A percentile compares a stretch with the other conserved stretches of the same genome.
phyloP scores from a whole-genome alignment of 1,139 yeast species.

The Suhomyces kunorum region DNA sequence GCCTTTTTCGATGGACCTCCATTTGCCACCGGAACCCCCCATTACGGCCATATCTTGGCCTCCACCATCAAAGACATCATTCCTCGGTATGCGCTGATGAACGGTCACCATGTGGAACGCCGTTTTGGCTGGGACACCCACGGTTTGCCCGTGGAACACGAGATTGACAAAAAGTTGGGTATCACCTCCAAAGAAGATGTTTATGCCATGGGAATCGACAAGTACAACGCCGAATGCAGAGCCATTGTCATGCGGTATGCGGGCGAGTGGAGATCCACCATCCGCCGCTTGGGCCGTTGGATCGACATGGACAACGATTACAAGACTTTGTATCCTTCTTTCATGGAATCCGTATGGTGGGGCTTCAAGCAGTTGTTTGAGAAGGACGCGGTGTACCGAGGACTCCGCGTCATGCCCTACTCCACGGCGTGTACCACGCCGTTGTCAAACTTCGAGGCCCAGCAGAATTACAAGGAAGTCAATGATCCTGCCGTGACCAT shows the following conservation, averaged over 20 bases:
- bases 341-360: conserved; percentile 99
- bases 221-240: conserved; percentile 92
- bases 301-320: conserved; percentile 98
- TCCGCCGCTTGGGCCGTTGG: conserved; percentile 97
- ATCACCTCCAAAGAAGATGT: conserved; percentile 94
- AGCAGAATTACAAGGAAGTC: conserved; percentile 96
- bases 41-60: conserved; percentile 95
- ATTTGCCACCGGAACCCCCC: conserved; percentile 99
- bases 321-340: conserved; percentile 91
- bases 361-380: conserved; percentile 85
- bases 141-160: conserved; percentile 97
- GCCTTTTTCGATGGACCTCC: conserved; percentile 99
- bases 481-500: conserved; percentile 95
- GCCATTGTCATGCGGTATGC: conserved; percentile 97
- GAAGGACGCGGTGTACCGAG: conserved; percentile 88
- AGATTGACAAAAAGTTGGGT: conserved; percentile 95
- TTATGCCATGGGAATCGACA: conserved; percentile 87
- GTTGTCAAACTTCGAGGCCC: conserved; percentile 95
- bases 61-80: conserved; percentile 96
- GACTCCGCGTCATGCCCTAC: conserved; percentile 97
- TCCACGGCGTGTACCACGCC: conserved; percentile 98
- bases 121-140: conserved; percentile 99
- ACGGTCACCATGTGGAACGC: conserved; percentile 93
- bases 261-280: conserved; percentile 88
- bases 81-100: conserved; percentile 98